Evolutionary conservation across 169 alveolate species (phyloP).

Genomic region (Plasmodium falciparum): DNA sequence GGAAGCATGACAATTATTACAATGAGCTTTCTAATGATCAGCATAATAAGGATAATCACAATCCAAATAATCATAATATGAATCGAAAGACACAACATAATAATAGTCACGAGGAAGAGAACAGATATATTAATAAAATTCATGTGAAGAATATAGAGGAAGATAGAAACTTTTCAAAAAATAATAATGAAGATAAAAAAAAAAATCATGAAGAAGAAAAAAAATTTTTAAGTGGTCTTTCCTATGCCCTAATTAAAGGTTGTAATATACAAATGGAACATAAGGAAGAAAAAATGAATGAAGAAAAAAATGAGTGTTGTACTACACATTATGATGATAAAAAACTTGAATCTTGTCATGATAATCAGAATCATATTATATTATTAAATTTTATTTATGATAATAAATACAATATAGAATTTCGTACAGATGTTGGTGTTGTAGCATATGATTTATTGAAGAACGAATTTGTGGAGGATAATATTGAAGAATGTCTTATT

Average conservation of each 20-base stretch:
- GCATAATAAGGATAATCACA: not conserved
- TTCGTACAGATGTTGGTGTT: constrained; percentile 70
- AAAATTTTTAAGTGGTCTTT: constrained; percentile 12
- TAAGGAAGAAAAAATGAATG: not conserved
- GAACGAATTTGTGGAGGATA: not conserved
- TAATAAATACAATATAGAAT: constrained; percentile 43
- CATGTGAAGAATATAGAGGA: not conserved
- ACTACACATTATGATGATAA: too few species aligned
- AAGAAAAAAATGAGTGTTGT: not conserved
- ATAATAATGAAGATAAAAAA: not conserved
- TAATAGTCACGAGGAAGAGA: not conserved
- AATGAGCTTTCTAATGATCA: not conserved
- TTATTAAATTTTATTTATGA: constrained; percentile 53
- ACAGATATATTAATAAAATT: not conserved
- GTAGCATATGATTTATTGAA: constrained; percentile 15
- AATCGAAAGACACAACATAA: not conserved
- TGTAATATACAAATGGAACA: not conserved
- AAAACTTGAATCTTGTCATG: too few species aligned
- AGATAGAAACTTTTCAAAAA: not conserved
- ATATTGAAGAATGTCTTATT: not conserved
- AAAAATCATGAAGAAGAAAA: not conserved
- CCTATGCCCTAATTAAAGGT: constrained; percentile 14
- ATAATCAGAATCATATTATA: not conserved
- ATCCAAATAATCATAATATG: not conserved
- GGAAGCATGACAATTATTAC: too few species aligned